Evolutionary conservation across 306 rosid genomes (phyloP).

Genomic region (Calophaca sinica): DNA sequence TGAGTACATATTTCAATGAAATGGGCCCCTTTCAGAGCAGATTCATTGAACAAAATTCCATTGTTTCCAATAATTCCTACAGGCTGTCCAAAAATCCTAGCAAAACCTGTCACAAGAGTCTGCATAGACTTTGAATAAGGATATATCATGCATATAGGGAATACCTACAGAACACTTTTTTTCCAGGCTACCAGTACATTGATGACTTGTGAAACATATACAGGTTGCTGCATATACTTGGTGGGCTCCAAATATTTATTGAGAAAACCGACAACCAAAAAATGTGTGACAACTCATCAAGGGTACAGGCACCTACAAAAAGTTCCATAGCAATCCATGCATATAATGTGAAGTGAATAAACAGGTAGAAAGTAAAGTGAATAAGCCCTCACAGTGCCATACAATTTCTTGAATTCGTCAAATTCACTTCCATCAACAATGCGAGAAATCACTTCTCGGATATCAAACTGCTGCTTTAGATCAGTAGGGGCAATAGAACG

Average conservation of each 20-base stretch:
- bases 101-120: conserved; percentile 98
- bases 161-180: background rate
- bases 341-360: conserved; percentile 24
- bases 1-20: conserved; percentile 92
- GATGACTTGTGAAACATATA: conserved; percentile 25
- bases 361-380: conserved; percentile 44
- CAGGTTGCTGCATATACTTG: conserved; percentile 21
- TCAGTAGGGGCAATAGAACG: conserved; percentile 92
- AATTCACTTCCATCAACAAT: conserved; percentile 97
- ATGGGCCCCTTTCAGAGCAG: conserved; percentile 95
- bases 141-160: background rate
- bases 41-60: conserved; percentile 90
- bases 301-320: background rate
- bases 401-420: conserved; percentile 97
- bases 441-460: conserved; percentile 85
- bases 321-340: background rate
- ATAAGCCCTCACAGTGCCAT: conserved; percentile 90
- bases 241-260: conserved; percentile 22
- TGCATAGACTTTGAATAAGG: conserved; percentile 53
- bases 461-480: conserved; percentile 87
- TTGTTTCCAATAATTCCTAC: conserved; percentile 97
- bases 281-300: conserved; percentile 26
- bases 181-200: conserved; percentile 25
- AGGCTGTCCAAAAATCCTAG: conserved; percentile 87
- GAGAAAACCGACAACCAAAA: conserved; percentile 37